These are phyloP conservation scores for Glycine latifolia DNA, from an alignment of 306 rosid species.

Conservation along the genomic window DNA sequence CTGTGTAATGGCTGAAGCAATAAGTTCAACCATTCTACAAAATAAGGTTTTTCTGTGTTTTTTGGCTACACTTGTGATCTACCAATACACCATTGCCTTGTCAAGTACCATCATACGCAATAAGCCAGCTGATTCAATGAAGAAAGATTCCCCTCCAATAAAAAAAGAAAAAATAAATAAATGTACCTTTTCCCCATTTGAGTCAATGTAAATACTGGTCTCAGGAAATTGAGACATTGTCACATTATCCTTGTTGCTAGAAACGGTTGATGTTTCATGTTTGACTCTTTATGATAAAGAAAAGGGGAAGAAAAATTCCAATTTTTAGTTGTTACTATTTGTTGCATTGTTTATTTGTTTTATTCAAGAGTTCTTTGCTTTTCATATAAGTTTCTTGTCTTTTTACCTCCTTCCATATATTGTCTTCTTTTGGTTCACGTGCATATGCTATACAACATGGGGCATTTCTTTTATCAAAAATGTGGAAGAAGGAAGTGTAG, in stretches of 20 bases:
- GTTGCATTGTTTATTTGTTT: neutral
- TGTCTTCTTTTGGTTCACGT: neutral
- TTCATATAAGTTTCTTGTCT: neutral
- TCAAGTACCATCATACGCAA: neutral
- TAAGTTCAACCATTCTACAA: conserved; percentile 8
- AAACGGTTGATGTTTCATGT: neutral
- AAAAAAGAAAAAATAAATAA: neutral
- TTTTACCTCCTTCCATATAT: neutral
- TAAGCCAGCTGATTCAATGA: neutral
- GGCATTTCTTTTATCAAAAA: neutral
- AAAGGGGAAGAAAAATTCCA: neutral
- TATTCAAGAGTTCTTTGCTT: neutral
- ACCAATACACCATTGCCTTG: neutral
- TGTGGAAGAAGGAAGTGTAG: neutral
- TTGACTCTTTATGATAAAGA: neutral
- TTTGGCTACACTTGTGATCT: neutral
- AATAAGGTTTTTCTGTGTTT: neutral
- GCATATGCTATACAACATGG: neutral
- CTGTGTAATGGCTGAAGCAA: conserved; percentile 12
- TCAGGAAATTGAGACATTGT: neutral
- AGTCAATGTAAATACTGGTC: neutral
- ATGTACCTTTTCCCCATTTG: neutral
- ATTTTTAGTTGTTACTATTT: neutral
- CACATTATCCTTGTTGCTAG: neutral
- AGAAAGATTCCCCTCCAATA: neutral